These are phyloP conservation scores for Quercus robur DNA, from an alignment of 306 rosid genomes.

Conservation along the genomic window DNA sequence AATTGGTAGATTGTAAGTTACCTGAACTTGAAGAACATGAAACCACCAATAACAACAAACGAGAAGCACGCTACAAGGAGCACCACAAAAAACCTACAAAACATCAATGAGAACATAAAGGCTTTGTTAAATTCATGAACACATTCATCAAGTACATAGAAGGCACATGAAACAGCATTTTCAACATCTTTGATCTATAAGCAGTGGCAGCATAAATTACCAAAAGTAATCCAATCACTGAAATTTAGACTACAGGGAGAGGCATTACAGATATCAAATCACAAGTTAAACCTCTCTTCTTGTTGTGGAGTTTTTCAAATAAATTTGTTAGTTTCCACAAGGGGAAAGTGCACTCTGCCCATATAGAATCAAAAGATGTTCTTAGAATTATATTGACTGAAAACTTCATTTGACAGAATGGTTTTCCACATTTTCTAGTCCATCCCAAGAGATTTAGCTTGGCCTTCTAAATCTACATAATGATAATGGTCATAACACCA, in stretches of 20 bases:
- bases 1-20: conserved; percentile 34
- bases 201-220: background rate
- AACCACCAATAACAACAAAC: conserved; percentile 79
- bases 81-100: conserved; percentile 77
- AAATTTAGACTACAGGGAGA: background rate
- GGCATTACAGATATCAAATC: background rate
- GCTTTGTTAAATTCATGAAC: background rate
- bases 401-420: background rate
- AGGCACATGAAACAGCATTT: background rate
- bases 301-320: background rate
- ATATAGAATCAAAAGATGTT: background rate
- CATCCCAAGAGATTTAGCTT: background rate
- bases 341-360: background rate
- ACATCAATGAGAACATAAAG: conserved; percentile 11
- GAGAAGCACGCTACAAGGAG: conserved; percentile 82
- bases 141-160: conserved; percentile 9
- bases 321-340: background rate
- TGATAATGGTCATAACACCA: background rate
- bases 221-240: background rate
- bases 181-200: background rate
- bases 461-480: background rate
- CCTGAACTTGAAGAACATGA: conserved; percentile 84
- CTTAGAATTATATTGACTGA: background rate
- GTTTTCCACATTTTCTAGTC: background rate
- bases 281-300: background rate